These are phyloP conservation scores for Yamadazyma siamensis DNA, from an alignment of 1,139 yeast genomes.

Conservation along the genomic window DNA sequence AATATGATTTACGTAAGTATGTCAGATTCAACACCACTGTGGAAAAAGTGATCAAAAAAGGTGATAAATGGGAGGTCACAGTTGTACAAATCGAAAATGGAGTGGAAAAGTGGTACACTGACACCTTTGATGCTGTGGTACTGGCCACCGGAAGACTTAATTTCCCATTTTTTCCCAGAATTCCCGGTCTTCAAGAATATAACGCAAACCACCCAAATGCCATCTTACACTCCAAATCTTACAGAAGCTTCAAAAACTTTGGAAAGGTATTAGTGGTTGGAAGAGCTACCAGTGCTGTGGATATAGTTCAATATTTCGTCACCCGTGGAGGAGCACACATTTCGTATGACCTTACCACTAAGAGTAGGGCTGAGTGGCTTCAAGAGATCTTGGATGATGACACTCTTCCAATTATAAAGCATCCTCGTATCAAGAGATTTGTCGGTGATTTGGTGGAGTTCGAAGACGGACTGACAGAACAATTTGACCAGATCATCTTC, in stretches of 20 bases:
- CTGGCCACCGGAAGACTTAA: constrained; percentile 56
- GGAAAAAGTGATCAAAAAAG: constrained; percentile 31
- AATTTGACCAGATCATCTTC: constrained; percentile 28
- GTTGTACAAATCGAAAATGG: constrained; percentile 19
- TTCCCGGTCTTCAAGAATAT: constrained; percentile 54
- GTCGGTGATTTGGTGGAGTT: constrained; percentile 18
- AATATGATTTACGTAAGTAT: constrained; percentile 26
- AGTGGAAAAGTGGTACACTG: constrained; percentile 35
- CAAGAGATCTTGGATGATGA: constrained; percentile 31
- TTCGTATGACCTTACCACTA: neutral
- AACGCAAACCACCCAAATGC: constrained; percentile 39
- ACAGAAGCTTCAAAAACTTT: constrained; percentile 43
- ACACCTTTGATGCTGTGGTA: constrained; percentile 47
- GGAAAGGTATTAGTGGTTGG: constrained; percentile 49
- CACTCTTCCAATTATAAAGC: constrained; percentile 27
- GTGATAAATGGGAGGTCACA: constrained; percentile 44
- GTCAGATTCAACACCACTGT: constrained; percentile 39
- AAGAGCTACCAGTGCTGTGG: constrained; percentile 48
- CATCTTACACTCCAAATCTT: constrained; percentile 59
- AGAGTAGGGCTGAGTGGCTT: constrained; percentile 13
- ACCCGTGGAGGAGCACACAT: neutral
- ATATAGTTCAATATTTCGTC: constrained; percentile 42
- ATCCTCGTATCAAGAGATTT: constrained; percentile 21
- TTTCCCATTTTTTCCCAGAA: constrained; percentile 46
- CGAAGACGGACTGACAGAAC: constrained; percentile 23